Evolutionary conservation across 140 eudicot genomes (phyloP).

Genomic region (Erigeron philadelphicus): DNA sequence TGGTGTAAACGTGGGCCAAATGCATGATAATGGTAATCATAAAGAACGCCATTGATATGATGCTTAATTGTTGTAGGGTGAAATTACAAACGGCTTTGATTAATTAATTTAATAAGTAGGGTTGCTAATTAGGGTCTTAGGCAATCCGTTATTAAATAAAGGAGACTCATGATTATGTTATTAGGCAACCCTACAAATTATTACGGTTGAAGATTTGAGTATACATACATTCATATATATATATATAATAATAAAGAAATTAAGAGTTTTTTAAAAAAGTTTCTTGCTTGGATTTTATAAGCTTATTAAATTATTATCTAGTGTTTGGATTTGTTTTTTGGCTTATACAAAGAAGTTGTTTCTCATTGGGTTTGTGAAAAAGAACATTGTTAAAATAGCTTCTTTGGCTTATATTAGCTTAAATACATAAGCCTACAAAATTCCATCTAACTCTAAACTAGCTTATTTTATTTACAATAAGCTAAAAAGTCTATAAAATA

Average conservation of each 20-base stretch:
- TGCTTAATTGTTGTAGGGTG: constrained; percentile 13
- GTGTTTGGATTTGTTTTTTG: no score
- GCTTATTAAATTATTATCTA: no score
- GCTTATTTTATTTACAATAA: no score
- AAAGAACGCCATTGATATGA: constrained; percentile 12
- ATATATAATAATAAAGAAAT: constrained; percentile 13
- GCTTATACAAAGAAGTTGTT: no score
- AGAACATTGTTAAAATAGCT: no score
- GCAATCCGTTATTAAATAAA: constrained; percentile 17
- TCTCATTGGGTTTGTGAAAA: no score
- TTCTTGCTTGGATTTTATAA: no score
- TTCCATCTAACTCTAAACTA: no score
- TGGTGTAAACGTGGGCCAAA: constrained; percentile 8
- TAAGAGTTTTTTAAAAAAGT: no score
- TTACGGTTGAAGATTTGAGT: not conserved
- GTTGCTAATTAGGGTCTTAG: constrained; percentile 12
- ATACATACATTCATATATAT: not conserved
- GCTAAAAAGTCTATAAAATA: no score
- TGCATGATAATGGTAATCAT: not conserved
- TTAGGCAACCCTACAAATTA: not conserved
- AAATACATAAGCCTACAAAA: no score
- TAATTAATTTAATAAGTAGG: constrained; percentile 12
- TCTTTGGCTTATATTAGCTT: no score
- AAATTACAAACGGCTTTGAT: constrained; percentile 15
- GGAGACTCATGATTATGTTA: constrained; percentile 17